These are phyloP conservation scores for Epithele typhae DNA, from an alignment of 768 basidiomycete species.

Conservation along the genomic window DNA sequence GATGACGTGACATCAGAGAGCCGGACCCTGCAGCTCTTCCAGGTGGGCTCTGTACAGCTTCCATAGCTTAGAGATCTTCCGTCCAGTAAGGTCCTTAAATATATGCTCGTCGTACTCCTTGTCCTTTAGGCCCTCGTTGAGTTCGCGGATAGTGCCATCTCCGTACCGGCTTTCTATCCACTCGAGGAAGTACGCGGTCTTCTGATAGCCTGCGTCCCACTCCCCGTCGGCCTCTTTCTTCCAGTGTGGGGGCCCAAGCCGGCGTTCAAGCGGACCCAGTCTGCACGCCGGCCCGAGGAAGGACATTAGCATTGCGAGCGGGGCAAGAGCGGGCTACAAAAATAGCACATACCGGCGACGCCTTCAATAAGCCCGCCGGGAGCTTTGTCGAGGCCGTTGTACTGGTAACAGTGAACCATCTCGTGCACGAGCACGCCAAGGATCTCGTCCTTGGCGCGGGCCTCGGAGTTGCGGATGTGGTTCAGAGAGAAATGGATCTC, in stretches of 20 bases:
- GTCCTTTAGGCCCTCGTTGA: conserved; percentile 54
- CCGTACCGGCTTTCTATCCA: conserved; percentile 58
- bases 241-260: conserved; percentile 71
- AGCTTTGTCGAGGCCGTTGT: conserved; percentile 54
- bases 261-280: conserved; percentile 66
- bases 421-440: conserved; percentile 70
- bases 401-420: conserved; percentile 77
- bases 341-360: conserved; percentile 55
- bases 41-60: conserved; percentile 44
- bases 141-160: conserved; percentile 46
- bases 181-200: conserved; percentile 70
- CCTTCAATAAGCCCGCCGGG: conserved; percentile 77
- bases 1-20: too few relatives aligned
- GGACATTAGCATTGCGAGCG: neutral
- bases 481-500: conserved; percentile 72
- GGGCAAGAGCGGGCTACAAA: neutral
- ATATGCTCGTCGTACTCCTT: conserved; percentile 44
- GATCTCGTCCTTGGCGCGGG: conserved; percentile 53
- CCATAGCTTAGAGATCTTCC: conserved; percentile 56
- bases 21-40: conserved; percentile 8
- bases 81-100: conserved; percentile 51
- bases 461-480: conserved; percentile 47
- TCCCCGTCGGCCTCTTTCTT: conserved; percentile 36
- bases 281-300: conserved; percentile 28
- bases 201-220: conserved; percentile 78